Base-by-base conservation (phyloP, 2,329 filamentous ascomycete genomes). In the Aplosporella prunicola region DNA sequence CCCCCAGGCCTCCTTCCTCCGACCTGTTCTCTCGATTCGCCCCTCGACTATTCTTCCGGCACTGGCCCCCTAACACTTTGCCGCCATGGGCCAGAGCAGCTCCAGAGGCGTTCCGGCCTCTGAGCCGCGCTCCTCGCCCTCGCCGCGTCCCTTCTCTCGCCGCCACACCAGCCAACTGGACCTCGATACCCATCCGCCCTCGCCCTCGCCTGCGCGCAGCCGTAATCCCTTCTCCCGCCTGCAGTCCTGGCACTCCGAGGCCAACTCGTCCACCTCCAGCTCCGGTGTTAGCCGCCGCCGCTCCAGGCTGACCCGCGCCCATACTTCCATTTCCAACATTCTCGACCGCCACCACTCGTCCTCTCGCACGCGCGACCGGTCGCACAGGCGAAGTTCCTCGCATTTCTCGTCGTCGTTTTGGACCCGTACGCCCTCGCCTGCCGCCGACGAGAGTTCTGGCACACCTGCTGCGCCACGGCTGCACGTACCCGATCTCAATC, bases 41-140 rank as follows among this genome's bases (percentile, higher is more conserved):
- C 15, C 22, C 8, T 32, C 28, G 28, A 27, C 28, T 28, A 28
- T 28, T 13, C 31, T 32, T 28, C 23, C 26, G 15, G 35, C 30
- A 23, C 45, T 44, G 40, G 41, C 43, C 33, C 40, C 32, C 40
- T 41, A 44, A 49, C 45, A 43, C 47, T 50, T 46, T 41, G 38
- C 43, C 40, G 50, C 40, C 35, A 62, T 62, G 59, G 59, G 59
- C 41, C 58, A 59, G 51, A 52, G 53, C 45, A 53, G 48, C 45
- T 61, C 60, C 15, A 48, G 51, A 46, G 50, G 47, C 43, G 42
- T 46, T 42, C 30, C 48, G 22, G 47, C 49, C 29, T 43, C 47
- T 39, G n/a, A n/a, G n/a, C 35, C 24, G 35, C 35, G 31, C 31
- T 25, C 31, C 20, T 33, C 31, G 31, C n/a, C 52, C 51, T 43